Percentiles rank a stretch among this genome's conserved stretches.
These are phyloP conservation scores for Cordia subcordata DNA, from an alignment of 257 asterid species.

Conservation along the genomic window DNA sequence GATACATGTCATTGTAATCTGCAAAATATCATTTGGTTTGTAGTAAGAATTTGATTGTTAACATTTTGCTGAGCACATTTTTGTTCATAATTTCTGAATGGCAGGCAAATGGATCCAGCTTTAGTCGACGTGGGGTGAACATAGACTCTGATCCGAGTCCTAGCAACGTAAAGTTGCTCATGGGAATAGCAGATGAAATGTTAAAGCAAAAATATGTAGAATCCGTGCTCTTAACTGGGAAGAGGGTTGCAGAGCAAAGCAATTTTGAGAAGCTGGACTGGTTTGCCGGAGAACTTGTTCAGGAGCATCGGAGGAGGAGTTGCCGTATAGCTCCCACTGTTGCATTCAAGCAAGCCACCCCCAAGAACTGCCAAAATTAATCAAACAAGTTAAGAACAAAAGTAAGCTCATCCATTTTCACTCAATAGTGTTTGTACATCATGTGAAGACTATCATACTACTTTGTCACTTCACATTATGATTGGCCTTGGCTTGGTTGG, in stretches of 20 bases:
- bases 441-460: too few species aligned
- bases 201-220: conserved; percentile 81
- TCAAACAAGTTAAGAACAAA: conserved; percentile 1
- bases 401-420: neutral
- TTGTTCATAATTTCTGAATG: conserved; percentile 2
- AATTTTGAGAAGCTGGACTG: conserved; percentile 79
- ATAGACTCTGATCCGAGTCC: conserved; percentile 67
- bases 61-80: neutral
- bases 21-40: too few species aligned
- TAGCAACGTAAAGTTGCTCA: conserved; percentile 44
- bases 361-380: conserved; percentile 28
- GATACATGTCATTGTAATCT: too few species aligned
- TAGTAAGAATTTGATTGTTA: too few species aligned
- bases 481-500: neutral
- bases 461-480: neutral
- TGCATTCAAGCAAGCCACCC: conserved; percentile 67
- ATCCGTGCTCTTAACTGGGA: conserved; percentile 71
- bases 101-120: conserved; percentile 67
- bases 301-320: conserved; percentile 92
- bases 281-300: conserved; percentile 88
- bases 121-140: conserved; percentile 43
- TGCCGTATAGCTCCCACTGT: conserved; percentile 89
- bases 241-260: conserved; percentile 70
- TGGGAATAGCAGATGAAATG: conserved; percentile 70
- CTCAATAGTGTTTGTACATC: too few species aligned